Conservation (phyloP, 768 basidiomycete genomes). For the Boletus barrowsii region DNA sequence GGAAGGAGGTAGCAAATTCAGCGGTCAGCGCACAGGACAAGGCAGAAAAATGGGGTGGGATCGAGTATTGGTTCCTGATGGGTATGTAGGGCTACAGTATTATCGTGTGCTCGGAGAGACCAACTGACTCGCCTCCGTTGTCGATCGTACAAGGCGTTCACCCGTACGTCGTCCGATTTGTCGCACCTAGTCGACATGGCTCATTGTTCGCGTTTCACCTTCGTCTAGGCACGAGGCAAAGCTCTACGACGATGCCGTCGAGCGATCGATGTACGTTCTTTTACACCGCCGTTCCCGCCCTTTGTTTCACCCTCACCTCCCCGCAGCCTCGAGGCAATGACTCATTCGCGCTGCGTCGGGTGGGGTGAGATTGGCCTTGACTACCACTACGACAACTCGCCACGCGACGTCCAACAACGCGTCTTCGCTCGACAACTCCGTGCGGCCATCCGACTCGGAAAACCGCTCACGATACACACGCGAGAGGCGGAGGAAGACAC, state of each 20-base stretch:
- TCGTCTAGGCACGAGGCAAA: conserved; percentile 64
- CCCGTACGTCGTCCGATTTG: neutral
- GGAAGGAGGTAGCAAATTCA: conserved; percentile 74
- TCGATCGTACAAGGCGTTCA: neutral
- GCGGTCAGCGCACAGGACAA: conserved; percentile 48
- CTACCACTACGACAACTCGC: conserved; percentile 80
- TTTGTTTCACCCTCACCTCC: neutral
- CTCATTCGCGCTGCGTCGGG: conserved; percentile 78
- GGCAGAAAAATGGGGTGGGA: conserved; percentile 55
- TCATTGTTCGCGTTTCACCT: neutral
- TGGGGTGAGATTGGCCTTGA: conserved; percentile 90
- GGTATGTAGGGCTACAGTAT: conserved; percentile 37
- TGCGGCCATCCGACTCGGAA: conserved; percentile 63
- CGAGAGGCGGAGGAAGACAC: conserved; percentile 85
- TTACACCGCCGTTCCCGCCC: neutral
- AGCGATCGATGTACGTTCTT: conserved; percentile 57
- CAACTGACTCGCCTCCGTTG: no score
- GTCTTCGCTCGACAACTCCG: conserved; percentile 69
- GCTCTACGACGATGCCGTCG: conserved; percentile 63
- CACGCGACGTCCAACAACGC: conserved; percentile 60
- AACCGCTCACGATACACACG: conserved; percentile 84
- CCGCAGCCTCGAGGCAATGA: conserved; percentile 65
- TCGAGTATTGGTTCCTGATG: conserved; percentile 83
- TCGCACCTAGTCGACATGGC: neutral
- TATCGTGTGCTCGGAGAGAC: no score